phyloP scores from a whole-genome alignment of 1,284 basidiomycete genomes.

The Cryptococcus sp. region DNA sequence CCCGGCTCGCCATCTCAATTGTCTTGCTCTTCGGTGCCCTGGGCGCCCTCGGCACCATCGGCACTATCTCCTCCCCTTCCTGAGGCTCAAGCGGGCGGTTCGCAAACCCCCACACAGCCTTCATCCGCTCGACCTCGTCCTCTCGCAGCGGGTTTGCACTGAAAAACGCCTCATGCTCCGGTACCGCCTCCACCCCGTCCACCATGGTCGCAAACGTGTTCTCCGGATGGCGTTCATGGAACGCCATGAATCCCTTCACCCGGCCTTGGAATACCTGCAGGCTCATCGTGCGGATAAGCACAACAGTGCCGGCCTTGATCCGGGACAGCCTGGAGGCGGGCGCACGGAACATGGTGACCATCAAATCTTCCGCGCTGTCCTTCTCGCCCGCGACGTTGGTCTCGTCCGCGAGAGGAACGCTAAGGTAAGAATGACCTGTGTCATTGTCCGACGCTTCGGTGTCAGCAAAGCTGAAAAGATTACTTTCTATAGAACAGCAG shows the following conservation, averaged over 20 bases:
- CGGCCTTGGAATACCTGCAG: neutral
- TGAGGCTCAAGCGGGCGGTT: neutral
- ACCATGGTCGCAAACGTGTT: neutral
- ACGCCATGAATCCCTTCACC: too few species aligned
- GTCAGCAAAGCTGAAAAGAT: too few species aligned
- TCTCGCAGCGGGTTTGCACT: neutral
- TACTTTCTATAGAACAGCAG: too few species aligned
- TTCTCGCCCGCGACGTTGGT: too few species aligned
- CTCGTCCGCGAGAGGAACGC: too few species aligned
- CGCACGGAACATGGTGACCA: neutral
- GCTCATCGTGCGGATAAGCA: neutral
- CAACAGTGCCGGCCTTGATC: neutral
- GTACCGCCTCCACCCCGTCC: neutral
- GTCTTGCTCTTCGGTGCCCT: neutral
- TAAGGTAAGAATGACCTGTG: too few species aligned
- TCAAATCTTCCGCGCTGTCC: too few species aligned
- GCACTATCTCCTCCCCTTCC: neutral
- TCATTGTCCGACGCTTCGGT: too few species aligned
- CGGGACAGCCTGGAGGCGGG: too few species aligned
- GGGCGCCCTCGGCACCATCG: neutral
- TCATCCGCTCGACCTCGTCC: conserved; percentile 12
- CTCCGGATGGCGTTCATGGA: neutral
- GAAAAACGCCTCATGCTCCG: neutral
- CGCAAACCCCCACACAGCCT: conserved; percentile 7
- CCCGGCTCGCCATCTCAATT: neutral